phyloP scores from a whole-genome alignment of 208 protist genomes.

The Leishmania amazonensis region DNA sequence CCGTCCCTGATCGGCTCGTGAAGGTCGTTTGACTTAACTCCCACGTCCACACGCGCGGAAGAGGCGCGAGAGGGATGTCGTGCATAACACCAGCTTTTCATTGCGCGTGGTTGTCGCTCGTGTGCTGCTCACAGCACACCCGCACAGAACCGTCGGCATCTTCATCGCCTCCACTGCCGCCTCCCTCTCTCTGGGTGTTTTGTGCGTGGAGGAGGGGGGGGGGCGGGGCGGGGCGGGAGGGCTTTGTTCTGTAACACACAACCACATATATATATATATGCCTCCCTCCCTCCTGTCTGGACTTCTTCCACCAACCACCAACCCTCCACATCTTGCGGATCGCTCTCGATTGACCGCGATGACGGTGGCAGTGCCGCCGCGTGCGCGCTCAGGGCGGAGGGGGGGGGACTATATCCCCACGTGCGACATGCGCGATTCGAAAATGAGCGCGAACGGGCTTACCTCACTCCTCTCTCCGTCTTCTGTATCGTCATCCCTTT shows the following conservation, averaged over 20 bases:
- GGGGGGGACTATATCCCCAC: not conserved
- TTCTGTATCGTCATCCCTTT: not conserved
- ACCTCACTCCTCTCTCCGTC: not conserved
- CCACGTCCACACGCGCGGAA: not conserved
- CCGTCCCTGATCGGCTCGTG: slow-evolving; percentile 28
- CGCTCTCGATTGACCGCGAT: not conserved
- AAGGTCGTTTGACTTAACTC: not conserved
- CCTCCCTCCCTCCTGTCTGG: not conserved
- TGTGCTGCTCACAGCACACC: not conserved
- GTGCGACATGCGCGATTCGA: not conserved
- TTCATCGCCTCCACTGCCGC: not conserved
- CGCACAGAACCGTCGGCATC: not conserved
- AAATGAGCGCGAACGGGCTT: not conserved
- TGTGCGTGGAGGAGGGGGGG: not conserved
- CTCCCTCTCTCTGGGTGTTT: not conserved
- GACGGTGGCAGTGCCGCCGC: not conserved
- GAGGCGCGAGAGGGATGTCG: not conserved
- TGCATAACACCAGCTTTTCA: not conserved
- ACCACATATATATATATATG: not conserved
- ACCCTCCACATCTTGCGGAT: not conserved
- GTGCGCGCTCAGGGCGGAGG: not conserved
- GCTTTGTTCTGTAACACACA: not conserved
- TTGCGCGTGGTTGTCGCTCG: not conserved
- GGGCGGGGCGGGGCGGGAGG: not conserved
- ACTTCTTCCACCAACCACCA: not conserved